Conservation (phyloP, 176 grass and related monocot genomes). For the Carex kokanica region DNA sequence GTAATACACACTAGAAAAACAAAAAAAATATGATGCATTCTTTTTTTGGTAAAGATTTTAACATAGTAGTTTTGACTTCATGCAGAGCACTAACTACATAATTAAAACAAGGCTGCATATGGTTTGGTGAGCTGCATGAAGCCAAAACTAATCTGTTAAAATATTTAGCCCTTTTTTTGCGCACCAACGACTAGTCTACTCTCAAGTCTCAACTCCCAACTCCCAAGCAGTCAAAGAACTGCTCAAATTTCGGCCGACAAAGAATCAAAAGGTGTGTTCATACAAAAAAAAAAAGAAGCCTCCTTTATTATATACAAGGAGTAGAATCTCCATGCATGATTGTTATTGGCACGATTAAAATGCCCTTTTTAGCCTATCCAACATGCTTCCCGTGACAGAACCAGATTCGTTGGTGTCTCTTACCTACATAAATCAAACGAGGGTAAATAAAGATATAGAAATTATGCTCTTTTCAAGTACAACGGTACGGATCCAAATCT, state of each 20-base stretch:
- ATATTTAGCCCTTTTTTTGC: no score
- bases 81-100: no score
- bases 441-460: neutral
- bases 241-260: constrained; percentile 15
- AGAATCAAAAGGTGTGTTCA: neutral
- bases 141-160: no score
- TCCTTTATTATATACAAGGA: neutral
- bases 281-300: neutral
- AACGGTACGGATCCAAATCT: no score
- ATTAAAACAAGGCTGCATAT: no score
- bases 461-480: no score
- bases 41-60: no score
- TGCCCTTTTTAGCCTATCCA: neutral
- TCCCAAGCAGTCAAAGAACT: neutral
- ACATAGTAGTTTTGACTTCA: no score
- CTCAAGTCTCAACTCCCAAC: neutral
- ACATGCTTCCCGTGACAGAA: neutral
- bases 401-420: neutral
- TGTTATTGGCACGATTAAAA: neutral
- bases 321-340: neutral
- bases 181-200: constrained; percentile 5
- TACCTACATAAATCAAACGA: neutral
- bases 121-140: no score
- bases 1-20: neutral
- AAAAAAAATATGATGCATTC: neutral